phyloP scores from a whole-genome alignment of 2,329 filamentous ascomycete species.

The Cladorrhinum sp. region DNA sequence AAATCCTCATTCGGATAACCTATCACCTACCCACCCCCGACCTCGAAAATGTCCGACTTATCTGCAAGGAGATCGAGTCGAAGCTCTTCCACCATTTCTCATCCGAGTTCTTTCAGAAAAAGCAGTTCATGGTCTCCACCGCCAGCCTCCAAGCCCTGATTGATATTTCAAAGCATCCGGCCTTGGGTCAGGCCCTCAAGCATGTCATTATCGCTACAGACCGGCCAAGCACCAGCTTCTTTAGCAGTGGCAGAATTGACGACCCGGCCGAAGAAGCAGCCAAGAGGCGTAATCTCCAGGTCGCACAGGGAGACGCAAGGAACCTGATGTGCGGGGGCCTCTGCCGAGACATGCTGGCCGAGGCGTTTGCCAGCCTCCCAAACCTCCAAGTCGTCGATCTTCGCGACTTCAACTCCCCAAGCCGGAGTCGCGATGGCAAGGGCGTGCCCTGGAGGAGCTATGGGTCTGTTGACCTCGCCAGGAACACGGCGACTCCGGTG shows the following conservation, averaged over 20 bases:
- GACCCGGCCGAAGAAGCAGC: neutral
- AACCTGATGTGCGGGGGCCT: slow-evolving; percentile 41
- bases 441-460: slow-evolving; percentile 52
- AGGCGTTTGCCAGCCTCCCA: slow-evolving; percentile 53
- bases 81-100: slow-evolving; percentile 55
- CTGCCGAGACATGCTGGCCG: slow-evolving; percentile 52
- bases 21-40: slow-evolving; percentile 52
- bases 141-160: slow-evolving; percentile 54
- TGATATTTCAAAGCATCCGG: slow-evolving; percentile 48
- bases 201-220: slow-evolving; percentile 51
- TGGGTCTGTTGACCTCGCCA: slow-evolving; percentile 39
- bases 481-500: slow-evolving; percentile 32
- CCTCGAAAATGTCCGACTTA: slow-evolving; percentile 51
- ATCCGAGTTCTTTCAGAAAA: slow-evolving; percentile 61
- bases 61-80: slow-evolving; percentile 53
- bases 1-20: slow-evolving; percentile 57
- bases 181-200: slow-evolving; percentile 38
- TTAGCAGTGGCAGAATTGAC: neutral
- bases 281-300: neutral
- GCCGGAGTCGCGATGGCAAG: slow-evolving; percentile 48
- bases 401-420: slow-evolving; percentile 53
- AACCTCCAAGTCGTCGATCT: slow-evolving; percentile 57
- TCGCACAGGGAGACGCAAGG: slow-evolving; percentile 26
- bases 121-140: slow-evolving; percentile 62
- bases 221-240: neutral